Evolutionary conservation across 176 grass and related monocot genomes (phyloP).

Genomic region (Leersia perrieri): DNA sequence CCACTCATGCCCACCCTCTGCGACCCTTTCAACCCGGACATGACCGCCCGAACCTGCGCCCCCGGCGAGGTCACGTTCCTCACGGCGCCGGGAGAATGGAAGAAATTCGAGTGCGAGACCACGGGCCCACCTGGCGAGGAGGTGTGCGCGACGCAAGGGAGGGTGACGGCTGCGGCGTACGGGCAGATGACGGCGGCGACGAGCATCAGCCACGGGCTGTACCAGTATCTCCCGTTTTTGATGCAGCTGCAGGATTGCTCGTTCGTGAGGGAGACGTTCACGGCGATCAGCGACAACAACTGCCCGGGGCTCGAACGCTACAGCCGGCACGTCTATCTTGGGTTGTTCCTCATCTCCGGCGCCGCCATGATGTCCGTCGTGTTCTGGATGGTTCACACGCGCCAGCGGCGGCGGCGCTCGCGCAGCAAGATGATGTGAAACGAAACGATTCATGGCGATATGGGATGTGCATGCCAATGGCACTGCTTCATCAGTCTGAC

Average conservation of each 20-base stretch:
- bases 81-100: conserved; percentile 67
- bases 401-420: conserved; percentile 58
- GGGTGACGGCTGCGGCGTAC: conserved; percentile 67
- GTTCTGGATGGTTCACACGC: conserved; percentile 71
- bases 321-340: conserved; percentile 59
- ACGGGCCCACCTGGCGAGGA: conserved; percentile 34
- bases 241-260: conserved; percentile 78
- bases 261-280: conserved; percentile 80
- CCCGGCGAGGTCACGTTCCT: conserved; percentile 59
- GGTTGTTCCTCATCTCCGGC: conserved; percentile 51
- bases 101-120: conserved; percentile 53
- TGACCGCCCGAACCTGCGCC: conserved; percentile 50
- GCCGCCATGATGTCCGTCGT: conserved; percentile 64
- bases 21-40: conserved; percentile 63
- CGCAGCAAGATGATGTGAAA: conserved; percentile 32
- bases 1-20: conserved; percentile 68
- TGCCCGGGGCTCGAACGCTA: conserved; percentile 64
- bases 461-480: neutral
- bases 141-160: conserved; percentile 55
- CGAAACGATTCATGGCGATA: neutral
- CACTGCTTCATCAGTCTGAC: neutral
- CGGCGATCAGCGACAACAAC: conserved; percentile 50
- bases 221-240: conserved; percentile 74
- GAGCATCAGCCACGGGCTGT: conserved; percentile 57
- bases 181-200: conserved; percentile 71